Base-by-base conservation (phyloP, 805 yeast genomes). In the Kodamaea kaohsiungensis region DNA sequence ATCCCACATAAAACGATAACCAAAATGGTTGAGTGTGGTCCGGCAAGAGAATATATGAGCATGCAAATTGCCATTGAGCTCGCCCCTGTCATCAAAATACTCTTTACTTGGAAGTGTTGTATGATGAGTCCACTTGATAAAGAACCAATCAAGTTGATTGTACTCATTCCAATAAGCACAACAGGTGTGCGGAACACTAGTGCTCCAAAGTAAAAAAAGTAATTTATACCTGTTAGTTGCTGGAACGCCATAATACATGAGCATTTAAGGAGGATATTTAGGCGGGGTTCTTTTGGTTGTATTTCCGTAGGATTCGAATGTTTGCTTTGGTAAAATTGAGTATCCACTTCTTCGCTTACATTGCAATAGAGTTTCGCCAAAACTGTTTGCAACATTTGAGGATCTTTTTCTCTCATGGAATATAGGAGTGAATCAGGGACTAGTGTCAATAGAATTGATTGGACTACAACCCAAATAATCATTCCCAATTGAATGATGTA, bases 141-240 rank as follows among this genome's bases (percentile, higher is more conserved):
- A 13, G 66, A 56, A 10, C 70, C 67, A 7, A 53, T 51, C 22
- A 67, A 54, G 48, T 65, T 68, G 39, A 64, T 57, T 7, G 52
- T 19, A 33, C 66, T 55, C 58, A 68, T 46, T 37, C 55, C 46
- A 2, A 60, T 55, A 10, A 59, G 49, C 5, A 63, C 57, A n/a
- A 57, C 51, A n/a, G 59, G 55, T 13, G 60, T 45, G 7, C 61
- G 55, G 55, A 67, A 66, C 25, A 70, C 56, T 2, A 60, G 43
- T 16, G 61, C 61, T 15, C 71, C 69, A 46, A 61, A 72, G 55
- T 70, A 71, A 40, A 72, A 70, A 46, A 68, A 69, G 48, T 66
- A 70, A 47, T 67, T 68, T 18, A 68, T 70, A 1, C 75, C 75
- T 2, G 73, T 65, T 37, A 70, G 59, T 52, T 71, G 76, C 59